Base-by-base conservation (phyloP, 768 basidiomycete species). In the Phlebiopsis gigantea region DNA sequence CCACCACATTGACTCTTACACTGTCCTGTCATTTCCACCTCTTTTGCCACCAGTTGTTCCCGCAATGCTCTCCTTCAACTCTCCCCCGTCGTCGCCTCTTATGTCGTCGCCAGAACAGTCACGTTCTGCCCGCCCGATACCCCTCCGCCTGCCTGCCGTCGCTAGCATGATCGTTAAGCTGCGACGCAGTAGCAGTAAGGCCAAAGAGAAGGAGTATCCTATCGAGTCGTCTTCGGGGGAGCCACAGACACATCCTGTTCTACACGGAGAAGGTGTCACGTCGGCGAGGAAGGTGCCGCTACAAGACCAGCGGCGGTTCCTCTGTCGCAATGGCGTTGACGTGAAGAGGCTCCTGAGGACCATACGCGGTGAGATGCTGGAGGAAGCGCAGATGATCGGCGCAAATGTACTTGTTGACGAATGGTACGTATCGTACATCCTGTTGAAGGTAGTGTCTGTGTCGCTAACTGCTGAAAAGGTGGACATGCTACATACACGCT, bases 321-420 rank as follows among this genome's bases (percentile, higher is more conserved):
- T 81, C 12, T 89, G 87, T 61, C 70, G 71, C 3, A 83, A 79
- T 46, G 87, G 79, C 1, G 87, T 90, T 29, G 84, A 87, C 63
- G 74, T 80, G 31, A 64, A 69, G 21, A 79, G 77, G 54, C 73
- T 90, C 14, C 71, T 90, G 48, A 71, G 84, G 12, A 79, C 76
- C 4, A 79, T 83, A 26, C 77, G 85, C 46, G 68, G 72, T 2
- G 69, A 72, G 42, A 66, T 88, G 55, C 63, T 84, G 51, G 77
- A 82, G 57, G 72, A 74, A 54, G 81, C 81, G 15, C 70, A 74
- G 52, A 61, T 65, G 8, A 60, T 79, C 19, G 84, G 81, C 15
- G 83, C 77, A 3, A 84, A 83, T 62, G 81, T 80, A 1, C 75
- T 90, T 53, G 78, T 84, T 2, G 81, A 89, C 42, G 88, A 90